A percentile compares a stretch with the other conserved stretches of the same genome.
phyloP scores from a whole-genome alignment of 371 early-diverging fungal species.

The Rhizopus delemar region DNA sequence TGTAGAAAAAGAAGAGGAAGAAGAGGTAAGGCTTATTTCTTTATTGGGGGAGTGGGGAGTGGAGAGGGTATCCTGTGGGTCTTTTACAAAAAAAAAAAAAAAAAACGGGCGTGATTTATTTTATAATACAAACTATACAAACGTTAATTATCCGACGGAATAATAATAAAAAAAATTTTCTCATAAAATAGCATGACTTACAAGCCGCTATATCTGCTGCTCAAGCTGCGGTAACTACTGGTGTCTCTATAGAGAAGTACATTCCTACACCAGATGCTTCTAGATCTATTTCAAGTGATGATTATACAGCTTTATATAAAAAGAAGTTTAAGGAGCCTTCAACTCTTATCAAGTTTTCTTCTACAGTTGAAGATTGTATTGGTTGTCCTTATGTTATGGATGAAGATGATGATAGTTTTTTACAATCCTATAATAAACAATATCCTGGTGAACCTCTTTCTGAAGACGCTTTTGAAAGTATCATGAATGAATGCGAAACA shows the following conservation, averaged over 20 bases:
- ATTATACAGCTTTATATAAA: slow-evolving; percentile 70
- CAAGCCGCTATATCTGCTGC: slow-evolving; percentile 90
- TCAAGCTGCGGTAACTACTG: slow-evolving; percentile 68
- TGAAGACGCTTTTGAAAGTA: slow-evolving; percentile 78
- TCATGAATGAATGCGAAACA: slow-evolving; percentile 79
- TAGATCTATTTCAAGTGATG: slow-evolving; percentile 47
- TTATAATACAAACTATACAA: slow-evolving; percentile 30
- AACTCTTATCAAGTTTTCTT: slow-evolving; percentile 85
- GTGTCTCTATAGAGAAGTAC: slow-evolving; percentile 57
- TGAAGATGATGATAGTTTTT: slow-evolving; percentile 79
- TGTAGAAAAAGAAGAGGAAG: slow-evolving; percentile 92
- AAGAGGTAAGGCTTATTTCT: slow-evolving; percentile 52
- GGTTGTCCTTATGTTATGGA: slow-evolving; percentile 87
- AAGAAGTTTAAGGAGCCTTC: slow-evolving; percentile 69
- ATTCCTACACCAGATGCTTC: slow-evolving; percentile 96
- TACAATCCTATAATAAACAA: slow-evolving; percentile 55
- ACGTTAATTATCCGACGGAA: slow-evolving; percentile 5
- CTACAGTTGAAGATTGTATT: slow-evolving; percentile 83
- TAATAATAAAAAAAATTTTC: slow-evolving; percentile 10
- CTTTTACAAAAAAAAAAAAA: background rate
- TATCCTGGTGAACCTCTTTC: slow-evolving; percentile 34
- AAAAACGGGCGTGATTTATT: background rate
- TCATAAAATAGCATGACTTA: slow-evolving; percentile 86
- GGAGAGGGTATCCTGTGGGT: no score
- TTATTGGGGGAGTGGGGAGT: background rate